Base-by-base conservation (phyloP, 495 filamentous ascomycete species). In the Neurospora africana region DNA sequence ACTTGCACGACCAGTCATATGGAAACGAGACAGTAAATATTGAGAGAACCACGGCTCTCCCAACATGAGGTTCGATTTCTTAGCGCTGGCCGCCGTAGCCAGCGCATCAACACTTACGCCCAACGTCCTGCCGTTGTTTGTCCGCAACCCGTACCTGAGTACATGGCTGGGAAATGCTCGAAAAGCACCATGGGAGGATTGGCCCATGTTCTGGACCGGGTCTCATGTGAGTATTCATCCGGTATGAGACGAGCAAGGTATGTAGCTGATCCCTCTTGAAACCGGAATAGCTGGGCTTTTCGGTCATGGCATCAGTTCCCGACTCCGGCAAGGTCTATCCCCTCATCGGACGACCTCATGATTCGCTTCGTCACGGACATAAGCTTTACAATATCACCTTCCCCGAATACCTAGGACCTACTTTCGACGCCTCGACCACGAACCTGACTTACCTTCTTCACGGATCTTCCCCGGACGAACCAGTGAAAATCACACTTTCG, bases 151-250 rank as follows among this genome's bases (percentile, higher is more conserved):
- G 21, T 98, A 98, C 79, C 83, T 97, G 44, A 97, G 92, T 76
- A 91, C 93, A 15, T 97, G 94, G 93, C 80, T 97, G 69, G 86
- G 86, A 13, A 87, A 91, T 82, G 93, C 93, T 40, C 88, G 95
- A 68, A 89, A 91, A 17, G 84, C 83, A 23, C 95, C 95, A n/a
- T 98, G 95, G 94, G 86, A 88, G 40, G 88, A 89, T 79, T 98
- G 95, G 94, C 95, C 94, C 36, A 96, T 97, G 74, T 98, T 98
- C 79, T 98, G 91, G 85, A 96, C 92, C 17, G 94, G 95, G 23
- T 86, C 91, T 77, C 88, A 87, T 76, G 82, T 82, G 76, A 38
- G 80, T 71, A 38, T 9, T 7, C 9, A 21, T 17, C 23, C 17
- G 17, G 23, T 17, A 15, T 2, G 27, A 65, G 27, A 65, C 27